These are phyloP conservation scores for Aspergillus thermomutatus DNA, from an alignment of 2,329 filamentous ascomycete genomes.

Conservation along the genomic window DNA sequence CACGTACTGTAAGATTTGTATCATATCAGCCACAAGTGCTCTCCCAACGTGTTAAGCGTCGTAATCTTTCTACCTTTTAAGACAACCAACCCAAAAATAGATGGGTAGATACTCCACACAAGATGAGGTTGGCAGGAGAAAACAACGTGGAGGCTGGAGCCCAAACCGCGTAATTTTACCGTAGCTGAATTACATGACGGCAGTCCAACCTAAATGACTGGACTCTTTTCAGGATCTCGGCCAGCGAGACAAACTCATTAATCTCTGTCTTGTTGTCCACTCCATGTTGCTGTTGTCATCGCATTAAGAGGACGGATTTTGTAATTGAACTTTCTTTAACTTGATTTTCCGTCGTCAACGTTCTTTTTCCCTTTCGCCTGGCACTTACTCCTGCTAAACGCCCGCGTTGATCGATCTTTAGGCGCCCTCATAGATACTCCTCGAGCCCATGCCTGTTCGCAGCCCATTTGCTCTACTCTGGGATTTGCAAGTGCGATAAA, in stretches of 20 bases:
- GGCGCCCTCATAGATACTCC: conserved; percentile 16
- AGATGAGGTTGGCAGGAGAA: background rate
- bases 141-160: background rate
- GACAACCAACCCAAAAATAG: background rate
- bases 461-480: conserved; percentile 9
- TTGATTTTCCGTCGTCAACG: background rate
- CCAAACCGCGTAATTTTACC: background rate
- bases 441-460: conserved; percentile 10
- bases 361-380: conserved; percentile 1
- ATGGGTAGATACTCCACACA: background rate
- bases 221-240: conserved; percentile 11
- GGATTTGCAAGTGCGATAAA: conserved; percentile 7
- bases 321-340: background rate
- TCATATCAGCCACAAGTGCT: background rate
- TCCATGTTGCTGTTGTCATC: background rate
- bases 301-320: background rate
- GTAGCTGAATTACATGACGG: conserved; percentile 8
- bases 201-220: no score
- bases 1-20: background rate
- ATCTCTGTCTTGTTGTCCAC: conserved; percentile 10
- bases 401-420: conserved; percentile 5
- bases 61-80: background rate
- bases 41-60: background rate
- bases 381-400: conserved; percentile 1
- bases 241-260: conserved; percentile 12